phyloP scores from a whole-genome alignment of 257 asterid genomes.

The Nicotiana tabacum region DNA sequence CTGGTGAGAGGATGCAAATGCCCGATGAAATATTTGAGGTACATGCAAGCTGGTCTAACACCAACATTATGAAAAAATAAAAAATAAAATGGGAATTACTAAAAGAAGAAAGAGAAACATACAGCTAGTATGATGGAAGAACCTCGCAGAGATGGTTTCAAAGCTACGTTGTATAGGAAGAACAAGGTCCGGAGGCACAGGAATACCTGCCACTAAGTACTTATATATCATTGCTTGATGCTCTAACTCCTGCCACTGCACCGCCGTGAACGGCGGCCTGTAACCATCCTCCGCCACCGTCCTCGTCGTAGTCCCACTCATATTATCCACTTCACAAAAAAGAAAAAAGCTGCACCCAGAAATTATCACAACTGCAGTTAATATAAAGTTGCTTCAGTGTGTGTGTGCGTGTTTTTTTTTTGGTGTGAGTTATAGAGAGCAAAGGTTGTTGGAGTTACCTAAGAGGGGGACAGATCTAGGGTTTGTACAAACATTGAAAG shows the following conservation, averaged over 20 bases:
- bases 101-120: not conserved
- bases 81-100: not conserved
- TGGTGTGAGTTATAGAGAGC: not conserved
- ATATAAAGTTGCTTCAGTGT: not conserved
- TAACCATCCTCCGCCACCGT: not conserved
- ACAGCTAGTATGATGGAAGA: conserved; percentile 17
- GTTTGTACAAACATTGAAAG: conserved; percentile 58
- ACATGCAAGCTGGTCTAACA: no score
- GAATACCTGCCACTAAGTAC: conserved; percentile 19
- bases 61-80: not conserved
- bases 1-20: no score
- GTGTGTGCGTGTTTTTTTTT: not conserved
- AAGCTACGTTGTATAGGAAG: conserved; percentile 15
- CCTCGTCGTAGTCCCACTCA: conserved; percentile 6
- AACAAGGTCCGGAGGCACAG: conserved; percentile 18
- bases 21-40: no score
- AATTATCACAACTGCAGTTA: conserved; percentile 20
- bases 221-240: conserved; percentile 22
- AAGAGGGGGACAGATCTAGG: conserved; percentile 72
- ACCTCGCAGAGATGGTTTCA: conserved; percentile 4
- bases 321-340: conserved; percentile 15
- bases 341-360: conserved; percentile 36
- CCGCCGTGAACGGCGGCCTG: conserved; percentile 16
- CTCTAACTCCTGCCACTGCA: conserved; percentile 23
- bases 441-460: conserved; percentile 5